Conservation (phyloP, 129 eudicot species). For the Dittrichia graveolens region DNA sequence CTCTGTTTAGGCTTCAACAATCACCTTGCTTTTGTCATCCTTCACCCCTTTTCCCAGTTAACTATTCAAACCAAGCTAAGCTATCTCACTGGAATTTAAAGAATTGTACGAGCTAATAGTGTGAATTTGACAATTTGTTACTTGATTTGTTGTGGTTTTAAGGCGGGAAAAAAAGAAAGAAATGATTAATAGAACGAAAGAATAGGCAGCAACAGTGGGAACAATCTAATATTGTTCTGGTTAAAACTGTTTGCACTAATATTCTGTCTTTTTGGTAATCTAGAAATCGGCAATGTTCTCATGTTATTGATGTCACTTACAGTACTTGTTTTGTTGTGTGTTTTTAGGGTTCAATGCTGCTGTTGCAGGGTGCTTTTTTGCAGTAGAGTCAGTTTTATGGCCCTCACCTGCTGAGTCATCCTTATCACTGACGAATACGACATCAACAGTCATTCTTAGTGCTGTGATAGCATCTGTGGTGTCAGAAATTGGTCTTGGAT, state of each 20-base stretch:
- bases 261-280: too few species aligned
- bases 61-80: too few species aligned
- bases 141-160: not conserved
- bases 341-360: slow-evolving; percentile 93
- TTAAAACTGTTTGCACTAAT: too few species aligned
- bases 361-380: slow-evolving; percentile 96
- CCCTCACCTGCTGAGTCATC: slow-evolving; percentile 85
- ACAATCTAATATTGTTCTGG: too few species aligned
- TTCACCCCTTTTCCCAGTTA: too few species aligned
- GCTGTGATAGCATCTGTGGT: slow-evolving; percentile 94
- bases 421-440: slow-evolving; percentile 78
- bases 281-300: not conserved
- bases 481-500: slow-evolving; percentile 91
- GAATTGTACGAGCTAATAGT: not conserved
- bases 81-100: not conserved
- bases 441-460: slow-evolving; percentile 95
- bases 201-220: too few species aligned
- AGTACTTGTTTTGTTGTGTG: not conserved
- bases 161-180: not conserved
- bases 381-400: slow-evolving; percentile 95
- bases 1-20: too few species aligned
- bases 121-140: not conserved
- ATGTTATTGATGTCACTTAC: slow-evolving; percentile 4
- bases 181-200: not conserved
- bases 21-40: too few species aligned